Evolutionary conservation across 495 filamentous ascomycete genomes (phyloP).

Genomic region (Aspergillus panamensis): DNA sequence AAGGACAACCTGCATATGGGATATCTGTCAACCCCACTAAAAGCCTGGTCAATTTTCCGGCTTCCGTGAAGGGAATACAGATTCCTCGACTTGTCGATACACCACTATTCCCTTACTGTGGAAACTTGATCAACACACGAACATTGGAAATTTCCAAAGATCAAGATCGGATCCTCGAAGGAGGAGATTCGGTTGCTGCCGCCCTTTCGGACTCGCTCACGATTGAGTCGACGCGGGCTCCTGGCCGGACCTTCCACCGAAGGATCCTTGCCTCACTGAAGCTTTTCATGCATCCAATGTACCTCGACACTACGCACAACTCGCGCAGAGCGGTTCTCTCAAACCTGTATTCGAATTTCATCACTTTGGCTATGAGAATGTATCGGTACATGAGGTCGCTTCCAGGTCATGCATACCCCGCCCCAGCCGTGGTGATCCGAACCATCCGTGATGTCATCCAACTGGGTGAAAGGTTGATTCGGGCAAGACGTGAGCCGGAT

Average conservation of each 20-base stretch:
- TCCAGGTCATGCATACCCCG: conserved; percentile 50
- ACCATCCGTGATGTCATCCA: conserved; percentile 64
- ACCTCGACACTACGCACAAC: conserved; percentile 82
- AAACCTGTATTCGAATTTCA: conserved; percentile 72
- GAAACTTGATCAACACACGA: conserved; percentile 66
- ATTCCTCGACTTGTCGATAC: conserved; percentile 50
- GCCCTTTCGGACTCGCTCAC: conserved; percentile 62
- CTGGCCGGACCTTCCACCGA: conserved; percentile 71
- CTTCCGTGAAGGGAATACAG: conserved; percentile 51
- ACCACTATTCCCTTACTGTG: conserved; percentile 80
- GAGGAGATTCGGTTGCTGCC: conserved; percentile 37
- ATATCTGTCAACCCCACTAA: conserved; percentile 74
- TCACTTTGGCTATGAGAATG: conserved; percentile 77
- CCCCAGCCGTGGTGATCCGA: conserved; percentile 53
- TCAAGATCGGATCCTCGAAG: conserved; percentile 46
- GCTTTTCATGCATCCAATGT: conserved; percentile 83
- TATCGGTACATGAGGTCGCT: conserved; percentile 73
- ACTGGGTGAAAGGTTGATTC: conserved; percentile 62
- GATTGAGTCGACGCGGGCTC: conserved; percentile 64
- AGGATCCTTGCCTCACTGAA: conserved; percentile 80
- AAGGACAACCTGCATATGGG: conserved; percentile 73
- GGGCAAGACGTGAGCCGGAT: conserved; percentile 49
- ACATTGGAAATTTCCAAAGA: conserved; percentile 73
- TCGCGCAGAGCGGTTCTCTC: conserved; percentile 59
- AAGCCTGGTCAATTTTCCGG: conserved; percentile 80